Conservation (phyloP, 306 rosid species). For the Acacia acuminata region DNA sequence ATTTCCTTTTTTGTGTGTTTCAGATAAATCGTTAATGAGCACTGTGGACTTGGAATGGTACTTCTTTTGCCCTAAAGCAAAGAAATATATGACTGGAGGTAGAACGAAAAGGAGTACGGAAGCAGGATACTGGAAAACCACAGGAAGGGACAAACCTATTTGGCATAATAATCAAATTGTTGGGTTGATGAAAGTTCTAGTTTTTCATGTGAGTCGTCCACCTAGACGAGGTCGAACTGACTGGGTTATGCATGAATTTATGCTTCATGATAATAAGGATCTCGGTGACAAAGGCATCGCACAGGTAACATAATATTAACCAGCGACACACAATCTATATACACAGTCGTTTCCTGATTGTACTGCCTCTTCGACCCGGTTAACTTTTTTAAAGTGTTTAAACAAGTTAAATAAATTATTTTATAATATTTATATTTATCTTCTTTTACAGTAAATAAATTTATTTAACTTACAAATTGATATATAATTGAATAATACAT, state of each 20-base stretch:
- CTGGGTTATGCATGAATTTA: conserved; percentile 70
- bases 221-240: conserved; percentile 42
- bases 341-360: too few species aligned
- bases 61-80: conserved; percentile 63
- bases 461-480: too few species aligned
- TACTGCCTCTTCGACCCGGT: too few species aligned
- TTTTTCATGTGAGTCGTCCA: conserved; percentile 43
- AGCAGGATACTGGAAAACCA: conserved; percentile 74
- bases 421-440: too few species aligned
- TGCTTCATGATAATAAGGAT: conserved; percentile 40
- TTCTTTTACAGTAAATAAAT: too few species aligned
- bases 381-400: too few species aligned
- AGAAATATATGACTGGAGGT: conserved; percentile 59
- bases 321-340: too few species aligned
- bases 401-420: too few species aligned
- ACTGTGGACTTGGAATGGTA: conserved; percentile 70
- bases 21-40: conserved; percentile 54
- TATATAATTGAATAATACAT: too few species aligned
- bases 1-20: not conserved
- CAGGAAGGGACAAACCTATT: conserved; percentile 64
- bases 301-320: conserved; percentile 23
- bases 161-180: conserved; percentile 24
- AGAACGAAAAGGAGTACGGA: conserved; percentile 62
- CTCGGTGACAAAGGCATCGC: conserved; percentile 11
- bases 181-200: conserved; percentile 49